Percentiles rank a stretch among this genome's conserved stretches.
phyloP scores from a whole-genome alignment of 805 yeast genomes.

The Kodamaea hsintzibuensis region DNA sequence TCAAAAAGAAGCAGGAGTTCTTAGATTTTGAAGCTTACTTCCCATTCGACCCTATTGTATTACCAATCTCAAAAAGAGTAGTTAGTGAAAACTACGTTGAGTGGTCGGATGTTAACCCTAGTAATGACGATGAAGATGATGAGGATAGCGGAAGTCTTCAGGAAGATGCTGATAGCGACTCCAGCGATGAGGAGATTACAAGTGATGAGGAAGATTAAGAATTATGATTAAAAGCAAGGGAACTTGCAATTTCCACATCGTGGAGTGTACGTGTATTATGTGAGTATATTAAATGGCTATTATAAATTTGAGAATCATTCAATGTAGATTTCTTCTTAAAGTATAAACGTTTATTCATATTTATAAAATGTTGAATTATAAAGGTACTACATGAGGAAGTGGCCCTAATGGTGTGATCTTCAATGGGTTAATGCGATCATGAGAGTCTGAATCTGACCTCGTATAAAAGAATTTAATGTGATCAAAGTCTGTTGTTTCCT shows the following conservation, averaged over 20 bases:
- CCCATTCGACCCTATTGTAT: conserved; percentile 90
- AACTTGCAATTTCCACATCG: neutral
- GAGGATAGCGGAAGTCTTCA: conserved; percentile 31
- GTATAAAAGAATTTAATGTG: conserved; percentile 94
- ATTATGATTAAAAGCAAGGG: neutral
- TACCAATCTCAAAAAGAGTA: conserved; percentile 58
- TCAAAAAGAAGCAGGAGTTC: conserved; percentile 74
- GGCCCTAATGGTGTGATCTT: conserved; percentile 92
- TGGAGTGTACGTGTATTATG: neutral
- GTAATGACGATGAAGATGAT: conserved; percentile 60
- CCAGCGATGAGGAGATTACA: conserved; percentile 21
- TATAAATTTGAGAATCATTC: neutral
- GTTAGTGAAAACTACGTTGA: conserved; percentile 62
- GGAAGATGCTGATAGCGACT: conserved; percentile 27
- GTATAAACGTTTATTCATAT: neutral
- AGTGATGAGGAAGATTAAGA: conserved; percentile 21
- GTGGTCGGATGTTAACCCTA: conserved; percentile 60
- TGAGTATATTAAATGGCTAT: neutral
- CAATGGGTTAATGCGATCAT: conserved; percentile 73
- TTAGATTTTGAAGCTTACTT: conserved; percentile 91
- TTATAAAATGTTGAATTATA: neutral
- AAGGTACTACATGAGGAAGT: conserved; percentile 58
- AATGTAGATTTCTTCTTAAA: neutral
- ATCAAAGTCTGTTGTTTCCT: conserved; percentile 77
- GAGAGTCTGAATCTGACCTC: conserved; percentile 52